A percentile compares a stretch with the other conserved stretches of the same genome.
These are phyloP conservation scores for Triticum turgidum DNA, from an alignment of 176 grass and related monocot species.

Conservation along the genomic window DNA sequence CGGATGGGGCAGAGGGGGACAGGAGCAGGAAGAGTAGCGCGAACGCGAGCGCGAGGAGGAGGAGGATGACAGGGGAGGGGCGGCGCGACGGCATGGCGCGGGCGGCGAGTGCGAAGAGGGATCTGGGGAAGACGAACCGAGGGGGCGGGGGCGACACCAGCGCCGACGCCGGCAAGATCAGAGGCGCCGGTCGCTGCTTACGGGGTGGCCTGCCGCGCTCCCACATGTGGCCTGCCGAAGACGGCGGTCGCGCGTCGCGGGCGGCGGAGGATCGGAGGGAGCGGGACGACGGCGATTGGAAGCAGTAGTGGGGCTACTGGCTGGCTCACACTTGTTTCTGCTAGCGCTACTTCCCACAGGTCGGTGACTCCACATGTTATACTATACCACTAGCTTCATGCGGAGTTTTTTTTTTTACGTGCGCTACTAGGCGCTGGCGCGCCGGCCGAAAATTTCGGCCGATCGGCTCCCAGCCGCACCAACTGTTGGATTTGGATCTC, in stretches of 20 bases:
- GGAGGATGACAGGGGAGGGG: constrained; percentile 24
- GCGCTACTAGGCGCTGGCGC: no score
- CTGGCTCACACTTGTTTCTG: neutral
- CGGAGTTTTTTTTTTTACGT: no score
- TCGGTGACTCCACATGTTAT: neutral
- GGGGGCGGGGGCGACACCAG: constrained; percentile 33
- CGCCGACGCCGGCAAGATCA: constrained; percentile 35
- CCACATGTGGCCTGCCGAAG: constrained; percentile 49
- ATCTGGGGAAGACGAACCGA: constrained; percentile 27
- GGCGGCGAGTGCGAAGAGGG: constrained; percentile 38
- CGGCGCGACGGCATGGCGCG: constrained; percentile 49
- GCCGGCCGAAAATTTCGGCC: no score
- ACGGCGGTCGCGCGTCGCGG: neutral
- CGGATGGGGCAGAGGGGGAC: constrained; percentile 25
- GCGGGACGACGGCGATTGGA: constrained; percentile 13
- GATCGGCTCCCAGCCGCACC: no score
- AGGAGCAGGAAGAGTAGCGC: constrained; percentile 49
- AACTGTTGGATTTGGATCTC: no score
- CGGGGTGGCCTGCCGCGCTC: constrained; percentile 64
- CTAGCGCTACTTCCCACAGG: neutral
- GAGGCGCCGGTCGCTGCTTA: constrained; percentile 44
- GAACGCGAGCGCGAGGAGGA: constrained; percentile 35
- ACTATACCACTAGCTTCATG: no score
- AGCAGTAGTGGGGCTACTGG: neutral
- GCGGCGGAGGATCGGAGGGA: constrained; percentile 2